Conservation (phyloP, 768 basidiomycete species). For the Naganishia kalamii region DNA sequence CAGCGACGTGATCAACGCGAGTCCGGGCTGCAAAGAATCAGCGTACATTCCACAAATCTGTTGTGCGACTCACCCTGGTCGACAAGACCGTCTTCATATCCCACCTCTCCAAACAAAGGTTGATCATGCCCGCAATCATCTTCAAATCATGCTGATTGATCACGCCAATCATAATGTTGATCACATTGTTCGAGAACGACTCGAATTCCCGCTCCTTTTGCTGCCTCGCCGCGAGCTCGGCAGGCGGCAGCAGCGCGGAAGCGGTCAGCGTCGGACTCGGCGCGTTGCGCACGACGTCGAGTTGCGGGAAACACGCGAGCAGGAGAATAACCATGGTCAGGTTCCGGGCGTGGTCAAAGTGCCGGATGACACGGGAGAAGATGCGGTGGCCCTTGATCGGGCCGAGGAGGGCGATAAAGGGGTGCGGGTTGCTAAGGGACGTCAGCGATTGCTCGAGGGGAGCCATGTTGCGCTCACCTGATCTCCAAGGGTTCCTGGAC, state of each 20-base stretch:
- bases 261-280: constrained; percentile 52
- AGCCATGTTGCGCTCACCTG: constrained; percentile 54
- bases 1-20: constrained; percentile 83
- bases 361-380: constrained; percentile 77
- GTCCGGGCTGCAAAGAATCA: constrained; percentile 62
- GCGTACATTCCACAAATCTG: background rate
- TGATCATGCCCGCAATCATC: constrained; percentile 77
- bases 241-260: constrained; percentile 51
- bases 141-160: constrained; percentile 72
- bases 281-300: constrained; percentile 81
- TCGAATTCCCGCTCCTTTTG: constrained; percentile 78
- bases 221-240: constrained; percentile 36
- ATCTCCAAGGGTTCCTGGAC: constrained; percentile 89
- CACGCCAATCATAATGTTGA: constrained; percentile 78
- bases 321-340: constrained; percentile 82
- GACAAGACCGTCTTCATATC: constrained; percentile 66
- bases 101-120: constrained; percentile 70
- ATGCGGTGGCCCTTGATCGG: constrained; percentile 89
- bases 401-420: constrained; percentile 83
- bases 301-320: constrained; percentile 86
- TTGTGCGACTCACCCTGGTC: constrained; percentile 61
- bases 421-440: constrained; percentile 72
- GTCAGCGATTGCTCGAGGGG: background rate
- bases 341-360: constrained; percentile 70
- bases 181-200: constrained; percentile 72